Conservation (phyloP, 1,284 basidiomycete species). For the Uromyces viciae-fabae region DNA sequence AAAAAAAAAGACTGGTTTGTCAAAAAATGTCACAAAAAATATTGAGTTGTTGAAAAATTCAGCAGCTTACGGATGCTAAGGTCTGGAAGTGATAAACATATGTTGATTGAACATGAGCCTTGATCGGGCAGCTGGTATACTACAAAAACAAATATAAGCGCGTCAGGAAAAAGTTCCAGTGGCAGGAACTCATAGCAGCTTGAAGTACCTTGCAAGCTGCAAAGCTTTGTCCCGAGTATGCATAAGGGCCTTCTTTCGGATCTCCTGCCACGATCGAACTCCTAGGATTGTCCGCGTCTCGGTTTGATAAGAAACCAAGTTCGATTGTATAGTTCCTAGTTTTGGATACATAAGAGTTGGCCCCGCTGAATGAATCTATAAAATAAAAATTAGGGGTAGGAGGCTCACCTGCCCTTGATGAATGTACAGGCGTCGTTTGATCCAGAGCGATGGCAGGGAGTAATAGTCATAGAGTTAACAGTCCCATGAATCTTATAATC, state of each 20-base stretch:
- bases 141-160: background rate
- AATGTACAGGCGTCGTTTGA: slow-evolving; percentile 22
- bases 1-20: background rate
- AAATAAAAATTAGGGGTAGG: background rate
- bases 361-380: background rate
- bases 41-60: background rate
- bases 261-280: slow-evolving; percentile 27
- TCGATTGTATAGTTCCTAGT: slow-evolving; percentile 40
- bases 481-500: slow-evolving; percentile 9
- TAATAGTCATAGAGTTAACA: slow-evolving; percentile 12
- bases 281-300: slow-evolving; percentile 14
- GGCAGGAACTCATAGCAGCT: background rate
- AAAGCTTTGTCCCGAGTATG: slow-evolving; percentile 44
- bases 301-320: slow-evolving; percentile 13
- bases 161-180: background rate
- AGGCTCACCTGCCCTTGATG: slow-evolving; percentile 10
- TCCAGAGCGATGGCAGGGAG: slow-evolving; percentile 13
- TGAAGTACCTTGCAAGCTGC: slow-evolving; percentile 23
- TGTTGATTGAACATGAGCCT: slow-evolving; percentile 1
- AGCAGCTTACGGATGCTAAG: slow-evolving; percentile 4
- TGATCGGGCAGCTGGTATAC: slow-evolving; percentile 39
- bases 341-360: background rate
- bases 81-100: slow-evolving; percentile 42
- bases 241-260: slow-evolving; percentile 13
- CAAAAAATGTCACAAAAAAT: background rate